Evolutionary conservation across 208 protist genomes (phyloP).

Genomic region (Naegleria gruberi): DNA sequence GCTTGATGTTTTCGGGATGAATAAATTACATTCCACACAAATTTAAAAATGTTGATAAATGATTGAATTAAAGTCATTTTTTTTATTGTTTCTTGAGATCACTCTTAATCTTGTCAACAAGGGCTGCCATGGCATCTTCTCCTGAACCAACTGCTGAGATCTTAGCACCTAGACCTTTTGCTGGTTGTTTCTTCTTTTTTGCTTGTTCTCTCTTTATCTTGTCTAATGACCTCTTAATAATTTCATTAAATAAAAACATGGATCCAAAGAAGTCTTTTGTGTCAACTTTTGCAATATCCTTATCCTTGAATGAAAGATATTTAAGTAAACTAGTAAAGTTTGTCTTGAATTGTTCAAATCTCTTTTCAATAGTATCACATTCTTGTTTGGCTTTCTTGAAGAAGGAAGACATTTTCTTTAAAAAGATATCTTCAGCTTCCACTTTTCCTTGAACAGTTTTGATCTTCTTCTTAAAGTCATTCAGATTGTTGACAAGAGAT

Average conservation of each 20-base stretch:
- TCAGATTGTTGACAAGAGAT: neutral
- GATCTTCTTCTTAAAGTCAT: neutral
- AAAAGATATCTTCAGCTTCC: neutral
- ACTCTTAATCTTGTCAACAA: slow-evolving; percentile 6
- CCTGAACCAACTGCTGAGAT: neutral
- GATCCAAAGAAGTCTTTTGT: neutral
- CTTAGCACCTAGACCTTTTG: neutral
- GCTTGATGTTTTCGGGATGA: neutral
- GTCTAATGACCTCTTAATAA: neutral
- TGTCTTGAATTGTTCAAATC: neutral
- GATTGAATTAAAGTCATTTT: neutral
- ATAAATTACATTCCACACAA: neutral
- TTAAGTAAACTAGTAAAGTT: neutral
- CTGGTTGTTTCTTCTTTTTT: neutral
- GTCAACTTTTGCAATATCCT: neutral
- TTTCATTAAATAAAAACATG: neutral
- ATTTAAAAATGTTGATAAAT: neutral
- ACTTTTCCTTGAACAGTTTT: neutral
- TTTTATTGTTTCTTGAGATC: neutral
- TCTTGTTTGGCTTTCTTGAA: neutral
- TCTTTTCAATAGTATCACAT: neutral
- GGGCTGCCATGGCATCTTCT: slow-evolving; percentile 7
- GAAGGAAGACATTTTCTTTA: neutral
- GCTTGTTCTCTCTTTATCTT: neutral
- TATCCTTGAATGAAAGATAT: neutral